Evolutionary conservation across 1,139 yeast genomes (phyloP).

Genomic region (Diutina ranongensis): DNA sequence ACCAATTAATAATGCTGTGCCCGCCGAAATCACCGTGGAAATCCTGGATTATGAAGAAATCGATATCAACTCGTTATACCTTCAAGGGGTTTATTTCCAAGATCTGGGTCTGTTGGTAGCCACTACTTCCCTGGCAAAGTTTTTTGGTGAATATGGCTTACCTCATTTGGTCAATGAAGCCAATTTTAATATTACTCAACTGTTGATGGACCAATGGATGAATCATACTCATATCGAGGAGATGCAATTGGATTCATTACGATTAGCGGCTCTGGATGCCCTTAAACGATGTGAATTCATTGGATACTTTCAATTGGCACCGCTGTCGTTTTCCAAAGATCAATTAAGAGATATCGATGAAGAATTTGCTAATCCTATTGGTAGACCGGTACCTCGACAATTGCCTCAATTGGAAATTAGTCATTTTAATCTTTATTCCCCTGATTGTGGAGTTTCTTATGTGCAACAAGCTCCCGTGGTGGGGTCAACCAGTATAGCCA

Average conservation of each 20-base stretch:
- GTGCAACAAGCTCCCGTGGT: constrained; percentile 22
- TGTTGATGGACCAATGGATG: constrained; percentile 25
- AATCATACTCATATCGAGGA: constrained; percentile 31
- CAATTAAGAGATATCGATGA: constrained; percentile 55
- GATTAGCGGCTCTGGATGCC: constrained; percentile 20
- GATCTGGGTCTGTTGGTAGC: constrained; percentile 58
- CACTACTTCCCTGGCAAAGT: constrained; percentile 60
- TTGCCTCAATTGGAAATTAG: constrained; percentile 47
- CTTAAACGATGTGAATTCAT: constrained; percentile 61
- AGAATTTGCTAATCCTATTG: constrained; percentile 60
- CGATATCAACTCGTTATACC: constrained; percentile 30
- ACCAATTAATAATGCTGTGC: constrained; percentile 20
- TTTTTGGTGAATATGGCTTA: constrained; percentile 49
- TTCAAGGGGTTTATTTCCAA: constrained; percentile 63
- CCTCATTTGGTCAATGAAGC: constrained; percentile 42
- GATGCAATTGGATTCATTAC: constrained; percentile 25
- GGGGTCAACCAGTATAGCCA: constrained; percentile 52
- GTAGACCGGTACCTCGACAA: constrained; percentile 49
- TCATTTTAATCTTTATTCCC: constrained; percentile 61
- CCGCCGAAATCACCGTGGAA: constrained; percentile 16
- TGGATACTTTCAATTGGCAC: constrained; percentile 54
- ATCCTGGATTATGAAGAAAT: constrained; percentile 32
- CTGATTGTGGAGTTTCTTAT: constrained; percentile 70
- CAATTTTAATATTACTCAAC: constrained; percentile 29
- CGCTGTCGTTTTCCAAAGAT: constrained; percentile 39